Evolutionary conservation across 108 stramenopile genomes (phyloP), one percentile per base, ranked within the genome.

Genomic region (Nannochloropsis oceanica): DNA sequence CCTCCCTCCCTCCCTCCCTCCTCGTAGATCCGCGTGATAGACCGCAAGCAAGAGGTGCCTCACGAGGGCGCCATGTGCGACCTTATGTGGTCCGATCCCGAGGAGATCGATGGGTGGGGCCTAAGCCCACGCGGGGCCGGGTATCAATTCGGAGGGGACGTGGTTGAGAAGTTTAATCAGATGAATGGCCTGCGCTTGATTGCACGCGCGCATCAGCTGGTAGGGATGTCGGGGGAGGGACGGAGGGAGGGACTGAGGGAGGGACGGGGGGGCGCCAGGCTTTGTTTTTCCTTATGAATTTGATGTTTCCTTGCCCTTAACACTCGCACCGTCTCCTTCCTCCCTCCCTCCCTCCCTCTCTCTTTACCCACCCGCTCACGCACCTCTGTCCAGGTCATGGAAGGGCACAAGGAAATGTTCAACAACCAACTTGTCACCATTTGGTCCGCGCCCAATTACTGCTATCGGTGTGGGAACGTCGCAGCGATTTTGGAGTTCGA

Each of bases 21-120:
- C 59, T 0, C 8, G 9, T 96, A 99, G 91, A 96, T 99, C 90
- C 94, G 97, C 13, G 96, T 96, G 80, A 95, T 99, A 89, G 98
- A 99, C 92, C 91, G 97, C 42, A 97, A 98, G 89, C 98, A 99
- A 90, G 98, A 99, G 90, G 96, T 99, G 13, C 97, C 98, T 5
- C 98, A 98, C 90, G 98, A 99, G 84, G 98, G 98, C 12, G 96
- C 98, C 84, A 97, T 99, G 96, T 99, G 98, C 88, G 98, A 99
- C 92, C 86, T 99, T 26, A 95, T 99, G 93, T 99, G 98, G 98
- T 94, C 93, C 42, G 98, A 99, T 88, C 98, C 98, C 26, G 98
- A 99, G 87, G 96, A 97, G 82, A 95, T 99, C 83, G 94, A 94
- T 84, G 96, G 98, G 11, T 99, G 98, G 98, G 97, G 97, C 44